These are phyloP conservation scores for Aspergillus ruber DNA, from an alignment of 2,329 filamentous ascomycete genomes.

Conservation along the genomic window DNA sequence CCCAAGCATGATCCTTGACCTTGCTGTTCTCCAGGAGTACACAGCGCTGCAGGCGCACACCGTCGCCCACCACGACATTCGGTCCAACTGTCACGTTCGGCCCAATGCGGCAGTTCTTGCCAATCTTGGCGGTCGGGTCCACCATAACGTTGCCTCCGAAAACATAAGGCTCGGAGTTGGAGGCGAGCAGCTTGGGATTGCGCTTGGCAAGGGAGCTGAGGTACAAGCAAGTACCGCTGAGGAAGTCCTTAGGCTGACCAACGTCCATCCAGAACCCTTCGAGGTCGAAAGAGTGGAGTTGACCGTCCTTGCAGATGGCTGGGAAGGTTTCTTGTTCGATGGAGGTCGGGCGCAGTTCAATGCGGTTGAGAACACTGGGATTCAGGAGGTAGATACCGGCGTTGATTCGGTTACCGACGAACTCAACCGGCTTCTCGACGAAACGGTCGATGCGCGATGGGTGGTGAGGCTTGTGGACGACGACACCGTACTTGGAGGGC, in stretches of 20 bases:
- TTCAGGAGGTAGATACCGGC: conserved; percentile 98
- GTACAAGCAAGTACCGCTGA: conserved; percentile 92
- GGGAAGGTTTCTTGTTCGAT: conserved; percentile 99
- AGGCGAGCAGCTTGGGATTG: conserved; percentile 73
- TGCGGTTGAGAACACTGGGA: conserved; percentile 80
- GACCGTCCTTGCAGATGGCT: conserved; percentile 78
- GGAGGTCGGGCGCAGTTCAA: conserved; percentile 91
- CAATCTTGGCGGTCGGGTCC: conserved; percentile 89
- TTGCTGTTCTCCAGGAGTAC: conserved; percentile 84
- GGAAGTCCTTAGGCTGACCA: conserved; percentile 96
- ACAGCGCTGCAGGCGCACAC: conserved; percentile 87
- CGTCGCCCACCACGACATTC: conserved; percentile 85
- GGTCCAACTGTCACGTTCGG: conserved; percentile 96
- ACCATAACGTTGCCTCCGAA: conserved; percentile 94
- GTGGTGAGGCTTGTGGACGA: conserved; percentile 93
- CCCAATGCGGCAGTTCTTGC: conserved; percentile 96
- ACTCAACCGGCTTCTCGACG: conserved; percentile 98
- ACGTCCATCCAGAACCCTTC: conserved; percentile 99
- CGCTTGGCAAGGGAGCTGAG: conserved; percentile 88
- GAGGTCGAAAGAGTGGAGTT: conserved; percentile 91
- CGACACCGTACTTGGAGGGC: conserved; percentile 96
- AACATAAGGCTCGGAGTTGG: conserved; percentile 69
- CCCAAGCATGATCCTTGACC: conserved; percentile 97
- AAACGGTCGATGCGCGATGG: conserved; percentile 92
- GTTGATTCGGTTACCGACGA: conserved; percentile 97